Evolutionary conservation across 2,329 filamentous ascomycete genomes (phyloP).

Genomic region (Cladophialophora yegresii): DNA sequence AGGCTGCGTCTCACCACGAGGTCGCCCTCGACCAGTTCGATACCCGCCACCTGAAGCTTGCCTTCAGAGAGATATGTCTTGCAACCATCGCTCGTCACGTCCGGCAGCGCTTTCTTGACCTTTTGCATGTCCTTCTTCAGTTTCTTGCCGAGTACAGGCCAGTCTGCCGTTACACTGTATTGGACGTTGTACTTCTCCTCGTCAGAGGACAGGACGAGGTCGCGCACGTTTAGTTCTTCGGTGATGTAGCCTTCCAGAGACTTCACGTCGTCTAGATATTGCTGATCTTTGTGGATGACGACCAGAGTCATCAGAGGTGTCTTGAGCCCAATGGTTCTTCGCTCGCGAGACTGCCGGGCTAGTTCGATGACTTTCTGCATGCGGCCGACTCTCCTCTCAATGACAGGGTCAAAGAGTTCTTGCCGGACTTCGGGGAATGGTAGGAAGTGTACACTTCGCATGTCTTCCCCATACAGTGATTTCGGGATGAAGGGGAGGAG

Average conservation of each 20-base stretch:
- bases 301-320: conserved; percentile 86
- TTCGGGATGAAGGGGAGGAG: conserved; percentile 80
- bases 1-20: conserved; percentile 78
- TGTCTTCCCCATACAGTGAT: conserved; percentile 67
- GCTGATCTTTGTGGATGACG: conserved; percentile 78
- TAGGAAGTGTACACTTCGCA: conserved; percentile 88
- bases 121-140: conserved; percentile 90
- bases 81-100: conserved; percentile 75
- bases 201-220: conserved; percentile 79
- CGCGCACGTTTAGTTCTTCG: conserved; percentile 88
- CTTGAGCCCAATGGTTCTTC: conserved; percentile 81
- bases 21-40: conserved; percentile 78
- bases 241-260: conserved; percentile 84
- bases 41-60: conserved; percentile 80
- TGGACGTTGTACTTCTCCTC: conserved; percentile 90
- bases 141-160: conserved; percentile 94
- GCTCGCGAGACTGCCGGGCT: conserved; percentile 80
- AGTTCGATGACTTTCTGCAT: conserved; percentile 98
- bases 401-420: conserved; percentile 80
- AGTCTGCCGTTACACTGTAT: conserved; percentile 87
- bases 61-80: conserved; percentile 73
- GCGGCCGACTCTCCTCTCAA: conserved; percentile 81
- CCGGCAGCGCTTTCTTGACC: conserved; percentile 86
- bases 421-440: conserved; percentile 83
- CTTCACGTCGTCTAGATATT: conserved; percentile 83